A percentile compares a stretch with the other conserved stretches of the same genome.
phyloP scores from a whole-genome alignment of 306 rosid genomes.

The Ziziphus jujuba region DNA sequence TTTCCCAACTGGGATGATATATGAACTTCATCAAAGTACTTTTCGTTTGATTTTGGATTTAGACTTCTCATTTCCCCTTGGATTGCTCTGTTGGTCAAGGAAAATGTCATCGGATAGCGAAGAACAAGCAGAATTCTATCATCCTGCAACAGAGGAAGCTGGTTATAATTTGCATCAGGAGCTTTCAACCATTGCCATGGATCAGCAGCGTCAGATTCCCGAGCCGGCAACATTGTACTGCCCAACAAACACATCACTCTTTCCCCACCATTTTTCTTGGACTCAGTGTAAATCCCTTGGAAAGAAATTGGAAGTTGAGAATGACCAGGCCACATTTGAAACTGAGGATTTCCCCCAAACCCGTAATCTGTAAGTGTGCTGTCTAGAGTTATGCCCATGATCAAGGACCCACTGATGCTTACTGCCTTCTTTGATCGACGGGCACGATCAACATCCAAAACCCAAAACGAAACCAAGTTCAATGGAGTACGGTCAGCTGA shows the following conservation, averaged over 20 bases:
- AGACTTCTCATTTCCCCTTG: conserved; percentile 76
- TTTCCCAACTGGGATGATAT: conserved; percentile 69
- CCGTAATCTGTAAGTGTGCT: conserved; percentile 36
- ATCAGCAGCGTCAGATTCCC: conserved; percentile 52
- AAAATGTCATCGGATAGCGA: conserved; percentile 65
- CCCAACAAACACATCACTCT: conserved; percentile 90
- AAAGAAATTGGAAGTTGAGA: conserved; percentile 61
- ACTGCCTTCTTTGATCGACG: conserved; percentile 57
- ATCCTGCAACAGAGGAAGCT: conserved; percentile 64
- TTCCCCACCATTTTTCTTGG: conserved; percentile 76
- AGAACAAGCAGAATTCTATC: conserved; percentile 74
- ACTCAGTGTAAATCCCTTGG: conserved; percentile 85
- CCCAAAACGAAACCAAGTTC: conserved; percentile 71
- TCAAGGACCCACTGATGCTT: conserved; percentile 55
- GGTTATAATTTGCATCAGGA: conserved; percentile 32
- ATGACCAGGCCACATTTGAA: conserved; percentile 59
- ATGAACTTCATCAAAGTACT: conserved; percentile 68
- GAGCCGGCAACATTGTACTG: conserved; percentile 67
- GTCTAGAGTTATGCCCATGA: conserved; percentile 56
- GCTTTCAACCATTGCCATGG: conserved; percentile 80
- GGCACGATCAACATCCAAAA: conserved; percentile 59
- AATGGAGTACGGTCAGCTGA: conserved; percentile 29
- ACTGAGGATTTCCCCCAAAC: conserved; percentile 43
- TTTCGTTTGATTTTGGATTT: conserved; percentile 61
- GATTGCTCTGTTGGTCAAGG: conserved; percentile 59